Base-by-base conservation (phyloP, 345 rosid species). In the Bruguiera gymnorhiza region DNA sequence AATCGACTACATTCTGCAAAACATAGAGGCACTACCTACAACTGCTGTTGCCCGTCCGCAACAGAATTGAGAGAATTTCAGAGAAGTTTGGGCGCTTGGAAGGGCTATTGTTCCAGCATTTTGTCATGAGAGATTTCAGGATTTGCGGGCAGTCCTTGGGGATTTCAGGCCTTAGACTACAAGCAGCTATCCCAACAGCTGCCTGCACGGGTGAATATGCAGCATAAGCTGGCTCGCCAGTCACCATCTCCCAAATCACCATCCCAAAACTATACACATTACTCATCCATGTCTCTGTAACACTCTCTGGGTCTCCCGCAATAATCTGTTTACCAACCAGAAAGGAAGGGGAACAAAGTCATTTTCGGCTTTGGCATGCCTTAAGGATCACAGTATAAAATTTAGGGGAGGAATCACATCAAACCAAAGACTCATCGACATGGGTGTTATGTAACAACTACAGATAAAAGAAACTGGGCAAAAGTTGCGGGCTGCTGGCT, bases 211-310 rank as follows among this genome's bases (percentile, higher is more conserved):
- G 98, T 39, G 98, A 94, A 80, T 83, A 91, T 67, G 93, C 79
- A 2, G 88, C 75, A 67, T 94, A 94, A 53, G 98, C 98, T 3
- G 88, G 86, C 81, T 94, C 97, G 23, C 97, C 97, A 0, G 96
- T 83, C 70, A 94, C 92, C 96, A 87, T 89, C 81, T 94, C 98
- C 98, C 98, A 94, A 55, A 89, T 63, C 69, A 94, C 88, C 98
- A 94, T 94, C 48, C 98, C 98, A 11, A 88, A 91, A 83, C 97
- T 94, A 74, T 89, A 94, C 24, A 79, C 90, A 76, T 94, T 94
- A 72, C 98, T 94, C 98, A 91, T 94, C 92, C 95, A 89, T 23
- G 98, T 91, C 89, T 94, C 98, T 0, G 82, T 79, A 2, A 93
- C 90, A 67, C 80, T 85, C 82, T 91, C 98, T 3, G 97, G 98